phyloP scores from a whole-genome alignment of 345 rosid genomes.

The Eucalyptus pauciflora region DNA sequence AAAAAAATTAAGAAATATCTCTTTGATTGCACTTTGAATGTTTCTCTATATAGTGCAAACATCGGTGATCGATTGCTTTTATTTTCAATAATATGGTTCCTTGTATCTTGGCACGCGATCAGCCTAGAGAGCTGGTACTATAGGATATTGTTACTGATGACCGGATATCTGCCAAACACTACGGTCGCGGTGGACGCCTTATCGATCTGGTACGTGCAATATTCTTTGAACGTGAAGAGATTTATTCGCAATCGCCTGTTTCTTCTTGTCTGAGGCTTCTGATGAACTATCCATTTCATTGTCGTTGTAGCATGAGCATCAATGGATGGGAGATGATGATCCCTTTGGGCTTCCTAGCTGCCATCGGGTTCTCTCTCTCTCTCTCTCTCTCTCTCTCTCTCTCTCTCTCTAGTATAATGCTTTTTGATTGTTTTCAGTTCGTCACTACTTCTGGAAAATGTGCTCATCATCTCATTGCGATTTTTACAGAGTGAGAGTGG shows the following conservation, averaged over 20 bases:
- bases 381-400: no score
- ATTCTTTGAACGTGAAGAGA: background rate
- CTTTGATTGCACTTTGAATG: background rate
- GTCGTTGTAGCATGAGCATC: slow-evolving; percentile 15
- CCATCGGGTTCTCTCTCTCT: slow-evolving; percentile 16
- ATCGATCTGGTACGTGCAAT: background rate
- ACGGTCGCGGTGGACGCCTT: slow-evolving; percentile 27
- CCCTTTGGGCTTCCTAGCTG: slow-evolving; percentile 29
- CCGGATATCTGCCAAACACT: slow-evolving; percentile 10
- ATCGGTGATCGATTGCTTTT: background rate
- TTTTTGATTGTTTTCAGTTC: background rate
- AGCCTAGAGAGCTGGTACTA: slow-evolving; percentile 41
- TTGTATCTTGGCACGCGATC: background rate
- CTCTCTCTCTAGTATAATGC: background rate
- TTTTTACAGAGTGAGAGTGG: slow-evolving; percentile 22
- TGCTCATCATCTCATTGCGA: background rate
- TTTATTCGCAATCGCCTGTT: background rate
- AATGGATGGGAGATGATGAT: slow-evolving; percentile 36
- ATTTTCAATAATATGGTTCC: background rate
- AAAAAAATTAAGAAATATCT: background rate
- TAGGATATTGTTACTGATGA: slow-evolving; percentile 24
- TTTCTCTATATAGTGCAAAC: background rate
- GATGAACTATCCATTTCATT: background rate
- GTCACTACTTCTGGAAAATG: background rate
- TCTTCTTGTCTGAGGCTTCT: background rate